phyloP scores from a whole-genome alignment of 2,329 filamentous ascomycete genomes.

The Diaporthe australafricana region DNA sequence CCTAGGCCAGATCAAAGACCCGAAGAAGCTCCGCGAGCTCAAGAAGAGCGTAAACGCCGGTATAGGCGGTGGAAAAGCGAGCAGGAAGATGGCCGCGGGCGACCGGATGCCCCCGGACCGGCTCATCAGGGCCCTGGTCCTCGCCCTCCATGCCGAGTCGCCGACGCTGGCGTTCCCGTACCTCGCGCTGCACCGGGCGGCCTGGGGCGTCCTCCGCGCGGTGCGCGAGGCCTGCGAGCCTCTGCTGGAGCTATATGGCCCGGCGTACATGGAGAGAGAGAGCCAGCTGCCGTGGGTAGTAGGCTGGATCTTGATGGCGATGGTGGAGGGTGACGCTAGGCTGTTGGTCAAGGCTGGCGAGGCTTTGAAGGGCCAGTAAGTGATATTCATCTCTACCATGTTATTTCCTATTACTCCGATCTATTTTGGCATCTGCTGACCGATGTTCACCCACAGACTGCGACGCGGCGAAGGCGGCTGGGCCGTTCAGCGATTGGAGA shows the following conservation, averaged over 20 bases:
- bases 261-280: constrained; percentile 46
- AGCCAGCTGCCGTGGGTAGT: neutral
- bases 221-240: constrained; percentile 47
- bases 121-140: constrained; percentile 47
- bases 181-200: constrained; percentile 51
- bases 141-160: constrained; percentile 51
- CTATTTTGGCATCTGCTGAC: too few species aligned
- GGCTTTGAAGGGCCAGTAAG: too few species aligned
- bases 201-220: constrained; percentile 52
- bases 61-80: neutral
- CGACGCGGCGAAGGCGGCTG: too few species aligned
- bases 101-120: constrained; percentile 38
- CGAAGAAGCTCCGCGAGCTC: constrained; percentile 36
- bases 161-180: constrained; percentile 55
- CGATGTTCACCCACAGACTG: too few species aligned
- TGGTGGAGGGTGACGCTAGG: neutral
- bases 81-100: constrained; percentile 35
- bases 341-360: too few species aligned
- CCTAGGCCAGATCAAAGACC: constrained; percentile 39
- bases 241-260: constrained; percentile 46
- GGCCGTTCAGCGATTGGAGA: too few species aligned
- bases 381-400: too few species aligned
- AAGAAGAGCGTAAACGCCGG: neutral
- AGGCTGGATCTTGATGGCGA: neutral
- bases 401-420: too few species aligned